phyloP scores from a whole-genome alignment of 2,329 filamentous ascomycete species.

The Fusarium sp. region DNA sequence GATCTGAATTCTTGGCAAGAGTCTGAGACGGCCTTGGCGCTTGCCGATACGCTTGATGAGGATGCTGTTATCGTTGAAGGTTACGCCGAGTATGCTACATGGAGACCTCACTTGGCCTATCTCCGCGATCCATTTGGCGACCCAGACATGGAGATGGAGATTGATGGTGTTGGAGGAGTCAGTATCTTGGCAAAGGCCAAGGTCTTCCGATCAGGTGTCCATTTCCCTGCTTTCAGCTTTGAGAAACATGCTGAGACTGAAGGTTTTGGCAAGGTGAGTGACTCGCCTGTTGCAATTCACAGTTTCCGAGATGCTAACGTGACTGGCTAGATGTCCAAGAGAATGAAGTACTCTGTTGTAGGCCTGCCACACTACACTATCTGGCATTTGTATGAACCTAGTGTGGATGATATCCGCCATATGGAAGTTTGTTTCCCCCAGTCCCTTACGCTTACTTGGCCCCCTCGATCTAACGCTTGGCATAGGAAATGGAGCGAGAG shows the following conservation, averaged over 20 bases:
- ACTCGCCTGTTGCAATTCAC: too few relatives aligned
- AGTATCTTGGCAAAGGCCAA: conserved; percentile 96
- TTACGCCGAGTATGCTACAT: conserved; percentile 98
- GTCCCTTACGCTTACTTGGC: not conserved
- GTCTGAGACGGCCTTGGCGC: conserved; percentile 92
- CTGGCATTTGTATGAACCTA: conserved; percentile 99
- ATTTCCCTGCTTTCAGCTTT: conserved; percentile 98
- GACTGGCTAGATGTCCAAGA: conserved; percentile 84
- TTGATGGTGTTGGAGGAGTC: conserved; percentile 96
- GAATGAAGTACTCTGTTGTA: conserved; percentile 95
- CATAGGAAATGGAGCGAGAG: conserved; percentile 91
- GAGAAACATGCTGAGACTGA: conserved; percentile 99
- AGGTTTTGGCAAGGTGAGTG: conserved; percentile 91
- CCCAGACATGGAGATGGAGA: conserved; percentile 99
- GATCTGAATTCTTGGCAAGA: conserved; percentile 99
- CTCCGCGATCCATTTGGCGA: conserved; percentile 96
- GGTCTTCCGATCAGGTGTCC: conserved; percentile 93
- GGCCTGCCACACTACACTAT: conserved; percentile 98
- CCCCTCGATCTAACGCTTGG: conserved; percentile 23
- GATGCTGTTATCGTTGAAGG: conserved; percentile 99
- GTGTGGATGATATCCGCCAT: conserved; percentile 93
- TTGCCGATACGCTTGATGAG: conserved; percentile 95
- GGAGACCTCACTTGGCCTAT: conserved; percentile 96
- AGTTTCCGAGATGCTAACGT: conserved; percentile 15
- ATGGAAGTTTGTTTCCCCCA: conserved; percentile 75